A percentile compares a stretch with the other conserved stretches of the same genome.
These are phyloP conservation scores for Pyrenochaeta sp. DNA, from an alignment of 2,329 filamentous ascomycete species.

Conservation along the genomic window DNA sequence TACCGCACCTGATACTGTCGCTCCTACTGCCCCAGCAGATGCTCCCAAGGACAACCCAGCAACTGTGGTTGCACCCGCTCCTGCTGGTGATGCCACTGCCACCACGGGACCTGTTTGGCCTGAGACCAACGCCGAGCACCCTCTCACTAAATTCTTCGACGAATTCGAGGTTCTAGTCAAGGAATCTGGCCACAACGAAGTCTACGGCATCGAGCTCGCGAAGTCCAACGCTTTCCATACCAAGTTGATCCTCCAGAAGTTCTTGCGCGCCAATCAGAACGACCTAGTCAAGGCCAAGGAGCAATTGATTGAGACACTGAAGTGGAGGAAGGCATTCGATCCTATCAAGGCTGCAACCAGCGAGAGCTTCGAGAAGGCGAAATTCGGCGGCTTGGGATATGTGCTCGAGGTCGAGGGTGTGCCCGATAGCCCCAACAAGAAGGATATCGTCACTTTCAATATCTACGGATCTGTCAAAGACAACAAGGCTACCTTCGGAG, in stretches of 20 bases:
- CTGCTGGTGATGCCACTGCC: too few species aligned
- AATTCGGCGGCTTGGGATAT: constrained; percentile 82
- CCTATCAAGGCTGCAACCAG: constrained; percentile 71
- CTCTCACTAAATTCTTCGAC: constrained; percentile 64
- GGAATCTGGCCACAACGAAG: constrained; percentile 71
- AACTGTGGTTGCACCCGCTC: too few species aligned
- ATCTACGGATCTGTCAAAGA: constrained; percentile 89
- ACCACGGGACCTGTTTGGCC: constrained; percentile 42
- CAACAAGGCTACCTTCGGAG: constrained; percentile 79
- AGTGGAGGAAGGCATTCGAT: constrained; percentile 81
- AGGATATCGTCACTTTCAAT: constrained; percentile 85
- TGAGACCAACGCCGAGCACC: constrained; percentile 46
- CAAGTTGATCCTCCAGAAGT: constrained; percentile 89
- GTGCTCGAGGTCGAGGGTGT: constrained; percentile 73
- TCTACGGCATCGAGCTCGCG: constrained; percentile 81
- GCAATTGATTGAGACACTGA: constrained; percentile 79
- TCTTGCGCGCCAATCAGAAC: constrained; percentile 85
- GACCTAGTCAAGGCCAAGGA: constrained; percentile 76
- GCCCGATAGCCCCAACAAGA: constrained; percentile 60
- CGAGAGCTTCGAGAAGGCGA: constrained; percentile 68
- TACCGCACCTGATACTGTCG: neutral
- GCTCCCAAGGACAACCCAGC: constrained; percentile 11
- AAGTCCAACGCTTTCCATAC: constrained; percentile 69
- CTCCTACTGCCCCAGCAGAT: constrained; percentile 1
- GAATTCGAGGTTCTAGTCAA: constrained; percentile 66